Evolutionary conservation across 768 basidiomycete genomes (phyloP), one percentile per base, ranked within the genome.

Genomic region (Pleurotus salmoneostramineus): DNA sequence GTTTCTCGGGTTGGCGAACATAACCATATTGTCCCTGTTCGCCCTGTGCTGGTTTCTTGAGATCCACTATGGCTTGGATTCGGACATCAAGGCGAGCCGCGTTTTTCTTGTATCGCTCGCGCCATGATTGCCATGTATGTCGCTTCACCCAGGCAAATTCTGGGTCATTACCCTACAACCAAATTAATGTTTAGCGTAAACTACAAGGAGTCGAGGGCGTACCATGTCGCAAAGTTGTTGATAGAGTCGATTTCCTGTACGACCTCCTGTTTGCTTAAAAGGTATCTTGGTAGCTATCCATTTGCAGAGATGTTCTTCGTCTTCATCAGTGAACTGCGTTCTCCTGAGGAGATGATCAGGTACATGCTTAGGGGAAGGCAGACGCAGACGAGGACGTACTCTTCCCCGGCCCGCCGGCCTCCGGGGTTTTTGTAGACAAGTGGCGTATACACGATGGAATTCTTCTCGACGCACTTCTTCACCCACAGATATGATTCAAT

Each of bases 51-150:
- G 88, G 86, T 63, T 85, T 87, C 66, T 83, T 89, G 66, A 85
- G 78, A 31, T 83, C 84, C 1, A 93, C 89, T 10, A 91, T 84
- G 4, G 73, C 73, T 1, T 82, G 69, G 54, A 93, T 92, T 56
- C 82, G 70, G 8, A 65, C 65, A 65, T 93, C 89, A 37, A 93
- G 77, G 7, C 89, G 83, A 5, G 72, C 66, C 0, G 88, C 74
- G 60, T 93, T 88, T 71, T 93, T 93, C 75, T 93, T 92, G 74
- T 93, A 93, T 32, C 91, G 79, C 66, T 93, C 91, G 31, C 91
- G 82, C 91, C 91, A 93, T 12, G 91, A 93, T 62, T 92, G 89
- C 91, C 91, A 93, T 2, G 90, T 91, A 67, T 93, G 91, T 12
- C 90, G 84, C 27, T 75, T 78, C 15, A 91, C 91, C 91, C 91